Evolutionary conservation across 164 flowering plant species (phyloP).

Genomic region (Vitis amurensis): DNA sequence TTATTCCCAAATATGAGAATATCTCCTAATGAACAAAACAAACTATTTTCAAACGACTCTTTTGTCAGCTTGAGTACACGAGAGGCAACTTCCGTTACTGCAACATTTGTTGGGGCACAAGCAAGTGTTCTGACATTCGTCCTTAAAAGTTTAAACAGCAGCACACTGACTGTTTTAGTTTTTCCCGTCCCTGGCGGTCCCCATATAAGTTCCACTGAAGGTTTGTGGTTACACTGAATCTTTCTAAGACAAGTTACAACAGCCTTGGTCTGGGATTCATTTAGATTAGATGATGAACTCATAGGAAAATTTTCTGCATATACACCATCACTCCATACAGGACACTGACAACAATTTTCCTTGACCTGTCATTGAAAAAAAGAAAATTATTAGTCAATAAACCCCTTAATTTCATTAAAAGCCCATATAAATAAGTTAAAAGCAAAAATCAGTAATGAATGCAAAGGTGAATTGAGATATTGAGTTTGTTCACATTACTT

Average conservation of each 20-base stretch:
- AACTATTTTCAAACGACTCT: conserved; percentile 13
- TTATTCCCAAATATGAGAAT: conserved; percentile 69
- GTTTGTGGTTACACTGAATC: conserved; percentile 33
- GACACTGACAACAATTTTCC: conserved; percentile 28
- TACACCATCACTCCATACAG: neutral
- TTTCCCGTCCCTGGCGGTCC: conserved; percentile 93
- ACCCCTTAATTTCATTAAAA: too few species aligned
- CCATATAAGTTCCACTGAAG: conserved; percentile 59
- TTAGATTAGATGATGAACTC: conserved; percentile 25
- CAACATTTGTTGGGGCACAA: conserved; percentile 83
- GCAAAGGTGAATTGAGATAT: too few species aligned
- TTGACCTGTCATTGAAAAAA: conserved; percentile 34
- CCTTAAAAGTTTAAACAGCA: conserved; percentile 38
- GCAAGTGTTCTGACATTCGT: conserved; percentile 45
- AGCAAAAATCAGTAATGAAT: too few species aligned
- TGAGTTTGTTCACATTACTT: conserved; percentile 8
- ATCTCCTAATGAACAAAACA: conserved; percentile 44
- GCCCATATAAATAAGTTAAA: too few species aligned
- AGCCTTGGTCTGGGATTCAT: conserved; percentile 60
- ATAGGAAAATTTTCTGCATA: conserved; percentile 2
- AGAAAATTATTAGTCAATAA: too few species aligned
- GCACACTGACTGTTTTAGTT: conserved; percentile 51
- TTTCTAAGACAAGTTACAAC: conserved; percentile 30
- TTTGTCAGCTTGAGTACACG: conserved; percentile 44
- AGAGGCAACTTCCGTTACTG: conserved; percentile 55